Percentiles rank a stretch among this genome's conserved stretches.
Conservation (phyloP, 495 filamentous ascomycete genomes). For the Geoglossum glabrum region DNA sequence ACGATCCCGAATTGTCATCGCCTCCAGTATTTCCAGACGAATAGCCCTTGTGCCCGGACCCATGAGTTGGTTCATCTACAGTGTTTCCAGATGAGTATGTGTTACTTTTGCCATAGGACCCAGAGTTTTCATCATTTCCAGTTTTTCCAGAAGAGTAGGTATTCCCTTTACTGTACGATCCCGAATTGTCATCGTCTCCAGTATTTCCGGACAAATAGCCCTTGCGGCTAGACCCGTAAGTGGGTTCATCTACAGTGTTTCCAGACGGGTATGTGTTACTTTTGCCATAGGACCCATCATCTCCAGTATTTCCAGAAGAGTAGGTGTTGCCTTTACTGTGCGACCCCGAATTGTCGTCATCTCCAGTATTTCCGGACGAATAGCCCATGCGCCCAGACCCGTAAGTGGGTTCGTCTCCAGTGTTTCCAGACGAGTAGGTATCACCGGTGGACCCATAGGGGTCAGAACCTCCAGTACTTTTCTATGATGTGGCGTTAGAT, state of each 20-base stretch:
- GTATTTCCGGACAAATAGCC: too few species aligned
- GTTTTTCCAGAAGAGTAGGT: constrained; percentile 9
- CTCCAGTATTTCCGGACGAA: too few species aligned
- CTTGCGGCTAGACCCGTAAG: constrained; percentile 18
- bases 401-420: constrained; percentile 17
- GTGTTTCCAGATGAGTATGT: constrained; percentile 5
- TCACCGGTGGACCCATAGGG: constrained; percentile 7
- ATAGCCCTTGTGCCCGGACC: too few species aligned
- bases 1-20: too few species aligned
- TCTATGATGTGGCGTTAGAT: neutral
- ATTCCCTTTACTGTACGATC: too few species aligned
- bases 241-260: constrained; percentile 11
- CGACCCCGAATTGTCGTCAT: too few species aligned
- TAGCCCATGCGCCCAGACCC: constrained; percentile 10
- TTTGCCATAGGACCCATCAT: neutral
- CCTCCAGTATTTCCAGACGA: constrained; percentile 1
- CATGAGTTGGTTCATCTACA: constrained; percentile 8
- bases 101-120: neutral
- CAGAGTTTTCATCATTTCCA: neutral
- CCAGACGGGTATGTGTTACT: too few species aligned
- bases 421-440: neutral
- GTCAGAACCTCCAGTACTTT: constrained; percentile 6
- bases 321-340: too few species aligned
- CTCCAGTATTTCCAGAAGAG: constrained; percentile 5
- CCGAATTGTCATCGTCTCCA: too few species aligned